Evolutionary conservation across 768 basidiomycete species (phyloP).

Genomic region (Omphalotus guepiniiformis): DNA sequence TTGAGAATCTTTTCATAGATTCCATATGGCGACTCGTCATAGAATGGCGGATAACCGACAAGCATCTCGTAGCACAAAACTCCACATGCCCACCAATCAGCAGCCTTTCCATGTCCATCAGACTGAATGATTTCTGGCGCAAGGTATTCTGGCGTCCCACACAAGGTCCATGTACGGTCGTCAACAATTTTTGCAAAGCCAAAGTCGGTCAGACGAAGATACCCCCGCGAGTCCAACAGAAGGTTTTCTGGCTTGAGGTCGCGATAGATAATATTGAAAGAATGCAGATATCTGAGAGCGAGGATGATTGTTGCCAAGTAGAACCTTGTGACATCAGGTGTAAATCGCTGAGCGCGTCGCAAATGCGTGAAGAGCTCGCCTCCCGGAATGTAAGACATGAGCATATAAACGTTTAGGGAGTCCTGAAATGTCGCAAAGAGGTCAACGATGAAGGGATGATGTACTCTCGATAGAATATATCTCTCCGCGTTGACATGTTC

Average conservation of each 20-base stretch:
- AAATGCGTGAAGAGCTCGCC: constrained; percentile 98
- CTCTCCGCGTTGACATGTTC: constrained; percentile 98
- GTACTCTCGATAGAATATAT: constrained; percentile 85
- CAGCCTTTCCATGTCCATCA: constrained; percentile 96
- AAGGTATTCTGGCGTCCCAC: constrained; percentile 94
- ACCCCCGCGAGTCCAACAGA: constrained; percentile 90
- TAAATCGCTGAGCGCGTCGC: constrained; percentile 90
- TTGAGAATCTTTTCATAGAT: constrained; percentile 97
- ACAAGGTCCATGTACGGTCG: constrained; percentile 97
- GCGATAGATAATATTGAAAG: constrained; percentile 96
- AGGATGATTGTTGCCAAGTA: constrained; percentile 96
- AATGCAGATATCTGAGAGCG: constrained; percentile 91
- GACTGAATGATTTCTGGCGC: constrained; percentile 98
- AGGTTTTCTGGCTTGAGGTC: constrained; percentile 99
- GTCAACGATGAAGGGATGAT: constrained; percentile 95
- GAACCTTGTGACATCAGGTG: constrained; percentile 96
- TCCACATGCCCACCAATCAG: constrained; percentile 99
- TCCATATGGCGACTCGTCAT: constrained; percentile 95
- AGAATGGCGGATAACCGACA: constrained; percentile 98
- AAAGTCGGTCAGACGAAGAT: constrained; percentile 94
- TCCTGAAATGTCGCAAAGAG: constrained; percentile 96
- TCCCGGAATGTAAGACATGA: constrained; percentile 93
- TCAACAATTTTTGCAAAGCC: constrained; percentile 98
- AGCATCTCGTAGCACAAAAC: constrained; percentile 98
- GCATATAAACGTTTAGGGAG: constrained; percentile 95